phyloP scores from a whole-genome alignment of 129 eudicot genomes.

The Flaveria trinervia region DNA sequence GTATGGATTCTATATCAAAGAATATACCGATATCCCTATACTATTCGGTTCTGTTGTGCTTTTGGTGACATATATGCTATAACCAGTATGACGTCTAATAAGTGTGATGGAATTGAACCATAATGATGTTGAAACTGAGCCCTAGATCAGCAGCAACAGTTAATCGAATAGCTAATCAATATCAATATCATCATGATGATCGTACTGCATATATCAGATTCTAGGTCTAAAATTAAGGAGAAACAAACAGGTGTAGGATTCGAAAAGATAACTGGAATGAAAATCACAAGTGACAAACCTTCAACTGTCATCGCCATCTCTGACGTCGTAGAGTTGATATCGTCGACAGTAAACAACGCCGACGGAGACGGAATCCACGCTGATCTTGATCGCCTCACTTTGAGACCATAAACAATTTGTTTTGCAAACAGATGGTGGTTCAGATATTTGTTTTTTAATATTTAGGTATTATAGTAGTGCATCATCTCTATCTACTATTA shows the following conservation, averaged over 20 bases:
- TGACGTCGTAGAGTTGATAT: not conserved
- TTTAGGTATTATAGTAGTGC: too few species aligned
- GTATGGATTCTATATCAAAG: slow-evolving; percentile 9
- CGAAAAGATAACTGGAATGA: not conserved
- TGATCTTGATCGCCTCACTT: too few species aligned
- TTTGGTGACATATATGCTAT: slow-evolving; percentile 5
- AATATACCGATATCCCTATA: not conserved
- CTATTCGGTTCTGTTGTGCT: not conserved
- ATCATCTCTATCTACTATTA: too few species aligned
- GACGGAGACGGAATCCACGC: too few species aligned
- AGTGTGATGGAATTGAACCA: not conserved
- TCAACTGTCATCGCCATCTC: slow-evolving; percentile 45
- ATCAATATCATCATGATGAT: not conserved
- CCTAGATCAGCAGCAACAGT: slow-evolving; percentile 13
- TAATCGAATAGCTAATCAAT: not conserved
- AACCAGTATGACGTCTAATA: not conserved
- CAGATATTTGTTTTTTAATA: too few species aligned
- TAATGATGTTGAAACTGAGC: not conserved
- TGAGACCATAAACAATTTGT: too few species aligned
- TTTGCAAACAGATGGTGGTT: too few species aligned
- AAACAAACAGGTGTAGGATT: not conserved
- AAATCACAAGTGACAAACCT: slow-evolving; percentile 28
- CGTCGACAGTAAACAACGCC: too few species aligned
- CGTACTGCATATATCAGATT: slow-evolving; percentile 12
- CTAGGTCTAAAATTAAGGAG: slow-evolving; percentile 10